Conservation (phyloP, 345 rosid genomes). For the Salix suchowensis region DNA sequence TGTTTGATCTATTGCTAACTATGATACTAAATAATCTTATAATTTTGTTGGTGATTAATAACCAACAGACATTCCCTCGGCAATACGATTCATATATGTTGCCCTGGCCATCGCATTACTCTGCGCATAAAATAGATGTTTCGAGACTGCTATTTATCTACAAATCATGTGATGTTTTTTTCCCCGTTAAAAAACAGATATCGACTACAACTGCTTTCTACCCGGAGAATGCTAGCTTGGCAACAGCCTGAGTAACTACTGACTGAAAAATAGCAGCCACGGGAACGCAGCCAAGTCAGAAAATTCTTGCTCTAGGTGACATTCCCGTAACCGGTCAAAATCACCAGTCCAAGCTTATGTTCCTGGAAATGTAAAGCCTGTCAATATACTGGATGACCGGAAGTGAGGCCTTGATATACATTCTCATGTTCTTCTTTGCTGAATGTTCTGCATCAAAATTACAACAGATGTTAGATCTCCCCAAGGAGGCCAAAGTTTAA, state of each 20-base stretch:
- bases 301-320: no score
- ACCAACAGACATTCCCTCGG: neutral
- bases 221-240: neutral
- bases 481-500: neutral
- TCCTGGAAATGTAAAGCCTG: slow-evolving; percentile 60
- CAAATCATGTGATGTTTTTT: no score
- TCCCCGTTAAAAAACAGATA: no score
- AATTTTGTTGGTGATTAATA: neutral
- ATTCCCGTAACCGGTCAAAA: neutral
- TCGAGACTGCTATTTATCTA: no score
- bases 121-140: no score
- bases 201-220: neutral
- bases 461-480: neutral
- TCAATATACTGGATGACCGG: slow-evolving; percentile 72
- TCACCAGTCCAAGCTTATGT: slow-evolving; percentile 75
- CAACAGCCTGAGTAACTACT: neutral
- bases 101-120: neutral
- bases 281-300: neutral
- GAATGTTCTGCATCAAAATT: slow-evolving; percentile 44
- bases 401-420: slow-evolving; percentile 56
- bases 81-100: neutral
- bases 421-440: slow-evolving; percentile 74
- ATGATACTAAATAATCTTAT: neutral
- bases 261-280: neutral
- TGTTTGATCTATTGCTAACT: neutral